Percentiles rank a stretch among this genome's conserved stretches.
These are phyloP conservation scores for Trichophyton mentagrophytes DNA, from an alignment of 2,329 filamentous ascomycete species.

Conservation along the genomic window DNA sequence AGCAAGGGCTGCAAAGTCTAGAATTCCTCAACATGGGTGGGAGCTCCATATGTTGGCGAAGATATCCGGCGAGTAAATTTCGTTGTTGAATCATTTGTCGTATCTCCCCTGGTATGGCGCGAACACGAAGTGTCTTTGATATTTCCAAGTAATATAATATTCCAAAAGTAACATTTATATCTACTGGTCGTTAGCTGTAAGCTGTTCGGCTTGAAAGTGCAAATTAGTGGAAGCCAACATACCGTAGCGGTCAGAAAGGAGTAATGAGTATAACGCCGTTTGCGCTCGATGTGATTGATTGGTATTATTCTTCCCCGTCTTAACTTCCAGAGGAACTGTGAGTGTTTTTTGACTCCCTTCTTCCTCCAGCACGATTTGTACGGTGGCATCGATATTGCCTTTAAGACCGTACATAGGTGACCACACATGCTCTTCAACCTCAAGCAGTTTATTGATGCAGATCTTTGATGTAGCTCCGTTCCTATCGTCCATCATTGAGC, in stretches of 20 bases:
- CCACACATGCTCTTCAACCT: slow-evolving; percentile 97
- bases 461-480: slow-evolving; percentile 64
- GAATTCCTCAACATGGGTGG: slow-evolving; percentile 77
- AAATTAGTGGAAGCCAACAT: slow-evolving; percentile 15
- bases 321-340: slow-evolving; percentile 87
- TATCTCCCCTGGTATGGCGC: slow-evolving; percentile 73
- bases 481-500: slow-evolving; percentile 65
- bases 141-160: slow-evolving; percentile 92
- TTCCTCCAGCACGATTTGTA: slow-evolving; percentile 72
- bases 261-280: slow-evolving; percentile 82
- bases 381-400: slow-evolving; percentile 93
- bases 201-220: neutral
- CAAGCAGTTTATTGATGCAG: slow-evolving; percentile 84
- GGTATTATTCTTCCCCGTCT: slow-evolving; percentile 71
- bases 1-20: slow-evolving; percentile 73
- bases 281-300: slow-evolving; percentile 79
- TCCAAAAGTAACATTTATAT: slow-evolving; percentile 79
- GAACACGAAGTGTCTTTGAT: slow-evolving; percentile 72
- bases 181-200: slow-evolving; percentile 27
- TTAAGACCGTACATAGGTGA: slow-evolving; percentile 95
- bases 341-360: slow-evolving; percentile 53
- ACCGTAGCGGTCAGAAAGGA: slow-evolving; percentile 84
- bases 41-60: slow-evolving; percentile 68
- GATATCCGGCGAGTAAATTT: slow-evolving; percentile 74
- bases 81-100: slow-evolving; percentile 95